These are phyloP conservation scores for Wickerhamiella occidentalis DNA, from an alignment of 805 yeast genomes.

Conservation along the genomic window DNA sequence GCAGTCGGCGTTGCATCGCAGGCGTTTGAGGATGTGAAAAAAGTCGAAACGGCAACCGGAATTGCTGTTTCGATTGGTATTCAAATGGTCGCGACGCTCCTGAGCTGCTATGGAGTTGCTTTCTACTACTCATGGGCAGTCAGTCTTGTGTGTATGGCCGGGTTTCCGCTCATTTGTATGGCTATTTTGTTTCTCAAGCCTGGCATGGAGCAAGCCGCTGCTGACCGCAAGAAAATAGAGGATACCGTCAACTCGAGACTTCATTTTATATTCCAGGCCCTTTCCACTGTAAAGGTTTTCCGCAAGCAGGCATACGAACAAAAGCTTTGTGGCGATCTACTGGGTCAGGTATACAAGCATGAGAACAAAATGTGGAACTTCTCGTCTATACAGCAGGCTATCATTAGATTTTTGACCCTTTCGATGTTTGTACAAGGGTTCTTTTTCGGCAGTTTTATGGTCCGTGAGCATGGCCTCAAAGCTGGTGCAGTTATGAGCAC, in stretches of 20 bases:
- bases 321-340: constrained; percentile 30
- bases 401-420: constrained; percentile 45
- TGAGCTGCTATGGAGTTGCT: constrained; percentile 43
- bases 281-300: constrained; percentile 48
- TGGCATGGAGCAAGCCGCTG: constrained; percentile 38
- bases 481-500: constrained; percentile 67
- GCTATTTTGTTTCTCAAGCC: constrained; percentile 41
- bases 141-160: constrained; percentile 62
- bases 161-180: constrained; percentile 50
- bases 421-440: constrained; percentile 83
- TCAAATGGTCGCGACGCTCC: constrained; percentile 56
- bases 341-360: constrained; percentile 32
- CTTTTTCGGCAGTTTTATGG: constrained; percentile 75
- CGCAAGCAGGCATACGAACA: constrained; percentile 46
- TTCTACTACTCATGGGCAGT: constrained; percentile 75
- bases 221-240: constrained; percentile 44
- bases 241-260: constrained; percentile 46
- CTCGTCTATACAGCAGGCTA: constrained; percentile 43
- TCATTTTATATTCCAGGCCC: constrained; percentile 57
- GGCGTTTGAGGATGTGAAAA: constrained; percentile 33
- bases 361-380: constrained; percentile 34
- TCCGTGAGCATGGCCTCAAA: constrained; percentile 37
- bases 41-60: constrained; percentile 19
- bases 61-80: constrained; percentile 59
- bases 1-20: constrained; percentile 55